A percentile compares a stretch with the other conserved stretches of the same genome.
Conservation (phyloP, 2,329 filamentous ascomycete species). For the Didymella pinodella region DNA sequence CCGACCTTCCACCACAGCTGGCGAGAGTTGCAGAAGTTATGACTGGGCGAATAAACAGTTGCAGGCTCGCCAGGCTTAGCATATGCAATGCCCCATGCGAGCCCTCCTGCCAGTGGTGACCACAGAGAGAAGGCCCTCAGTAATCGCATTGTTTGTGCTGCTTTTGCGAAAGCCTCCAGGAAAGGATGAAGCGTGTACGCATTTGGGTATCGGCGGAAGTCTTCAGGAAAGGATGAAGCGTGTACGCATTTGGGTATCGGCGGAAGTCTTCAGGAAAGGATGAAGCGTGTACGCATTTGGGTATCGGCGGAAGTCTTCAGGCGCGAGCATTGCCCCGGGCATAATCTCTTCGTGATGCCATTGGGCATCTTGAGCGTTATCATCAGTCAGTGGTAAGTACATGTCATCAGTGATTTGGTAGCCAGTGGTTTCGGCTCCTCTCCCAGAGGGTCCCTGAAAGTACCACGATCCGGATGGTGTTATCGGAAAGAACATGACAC, state of each 20-base stretch:
- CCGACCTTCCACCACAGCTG: background rate
- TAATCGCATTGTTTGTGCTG: conserved; percentile 22
- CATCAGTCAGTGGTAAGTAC: background rate
- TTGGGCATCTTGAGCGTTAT: too few relatives aligned
- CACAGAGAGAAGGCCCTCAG: conserved; percentile 22
- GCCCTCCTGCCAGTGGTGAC: conserved; percentile 15
- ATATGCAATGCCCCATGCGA: conserved; percentile 19
- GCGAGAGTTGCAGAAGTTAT: background rate
- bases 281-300: background rate
- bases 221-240: background rate
- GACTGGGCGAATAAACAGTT: background rate
- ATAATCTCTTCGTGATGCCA: too few relatives aligned
- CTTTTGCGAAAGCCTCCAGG: conserved; percentile 27
- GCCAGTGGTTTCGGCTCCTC: background rate
- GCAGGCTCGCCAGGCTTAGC: background rate
- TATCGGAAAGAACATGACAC: background rate
- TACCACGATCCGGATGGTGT: background rate
- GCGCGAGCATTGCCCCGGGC: too few relatives aligned
- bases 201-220: background rate
- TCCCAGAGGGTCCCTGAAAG: background rate
- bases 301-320: background rate
- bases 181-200: conserved; percentile 9
- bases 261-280: too few relatives aligned
- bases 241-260: background rate
- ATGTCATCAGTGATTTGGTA: background rate